Percentiles rank a stretch among this genome's conserved stretches.
These are phyloP conservation scores for Choricystis sp. DNA, from an alignment of 139 green algal species.

Conservation along the genomic window DNA sequence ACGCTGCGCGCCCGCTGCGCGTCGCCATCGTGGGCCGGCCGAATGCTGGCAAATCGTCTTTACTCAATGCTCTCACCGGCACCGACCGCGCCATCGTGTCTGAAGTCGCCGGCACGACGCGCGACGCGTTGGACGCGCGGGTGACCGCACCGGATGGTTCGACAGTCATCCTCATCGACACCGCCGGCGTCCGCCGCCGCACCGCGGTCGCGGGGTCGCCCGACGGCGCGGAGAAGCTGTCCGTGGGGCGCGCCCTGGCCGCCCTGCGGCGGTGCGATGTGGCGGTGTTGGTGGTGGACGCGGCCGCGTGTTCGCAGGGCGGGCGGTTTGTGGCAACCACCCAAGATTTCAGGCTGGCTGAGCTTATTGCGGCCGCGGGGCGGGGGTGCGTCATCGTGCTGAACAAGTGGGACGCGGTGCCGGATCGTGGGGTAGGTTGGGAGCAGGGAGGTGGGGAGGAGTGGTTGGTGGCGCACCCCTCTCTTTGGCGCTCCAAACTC, in stretches of 20 bases:
- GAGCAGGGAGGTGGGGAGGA: too few relatives aligned
- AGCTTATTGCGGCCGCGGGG: conserved; percentile 52
- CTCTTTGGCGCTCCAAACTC: too few relatives aligned
- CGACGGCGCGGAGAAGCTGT: conserved; percentile 54
- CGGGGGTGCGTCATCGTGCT: conserved; percentile 78
- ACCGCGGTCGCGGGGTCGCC: conserved; percentile 40
- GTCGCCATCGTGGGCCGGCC: conserved; percentile 89
- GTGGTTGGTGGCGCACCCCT: too few relatives aligned
- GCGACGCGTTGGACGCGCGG: conserved; percentile 82
- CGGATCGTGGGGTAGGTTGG: conserved; percentile 41
- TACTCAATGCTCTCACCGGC: conserved; percentile 82
- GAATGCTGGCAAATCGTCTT: conserved; percentile 88
- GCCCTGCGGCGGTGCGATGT: conserved; percentile 77
- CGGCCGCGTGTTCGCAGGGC: conserved; percentile 26
- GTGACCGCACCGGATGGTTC: conserved; percentile 43
- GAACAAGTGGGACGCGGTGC: conserved; percentile 95
- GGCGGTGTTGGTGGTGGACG: conserved; percentile 82
- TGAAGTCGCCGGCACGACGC: conserved; percentile 79
- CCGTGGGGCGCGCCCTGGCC: conserved; percentile 61
- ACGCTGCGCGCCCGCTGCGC: conserved; percentile 31
- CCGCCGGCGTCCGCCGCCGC: conserved; percentile 79
- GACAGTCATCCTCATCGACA: conserved; percentile 83
- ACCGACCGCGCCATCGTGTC: conserved; percentile 82
- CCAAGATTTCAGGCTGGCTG: conserved; percentile 54
- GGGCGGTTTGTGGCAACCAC: conserved; percentile 35